These are phyloP conservation scores for Dioszegia hungarica DNA, from an alignment of 768 basidiomycete genomes.

Conservation along the genomic window DNA sequence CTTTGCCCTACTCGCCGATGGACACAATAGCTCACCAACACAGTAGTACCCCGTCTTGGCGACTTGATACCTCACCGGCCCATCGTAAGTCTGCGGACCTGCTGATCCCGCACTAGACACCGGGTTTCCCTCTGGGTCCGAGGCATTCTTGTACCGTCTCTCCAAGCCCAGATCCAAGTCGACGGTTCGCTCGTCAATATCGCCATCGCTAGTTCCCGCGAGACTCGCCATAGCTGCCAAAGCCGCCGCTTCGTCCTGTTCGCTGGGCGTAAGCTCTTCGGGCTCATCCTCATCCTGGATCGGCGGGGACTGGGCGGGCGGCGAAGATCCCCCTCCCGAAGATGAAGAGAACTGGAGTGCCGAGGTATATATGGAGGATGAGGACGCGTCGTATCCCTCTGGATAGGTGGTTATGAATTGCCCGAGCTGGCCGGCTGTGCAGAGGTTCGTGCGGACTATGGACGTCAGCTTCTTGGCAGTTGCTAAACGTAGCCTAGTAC, in stretches of 20 bases:
- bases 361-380: slow-evolving; percentile 84
- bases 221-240: too few relatives aligned
- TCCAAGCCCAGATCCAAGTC: too few relatives aligned
- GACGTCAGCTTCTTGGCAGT: slow-evolving; percentile 16
- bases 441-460: slow-evolving; percentile 68
- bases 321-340: slow-evolving; percentile 6
- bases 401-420: slow-evolving; percentile 81
- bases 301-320: neutral
- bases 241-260: too few relatives aligned
- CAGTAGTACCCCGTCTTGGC: slow-evolving; percentile 91
- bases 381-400: slow-evolving; percentile 57
- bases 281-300: neutral
- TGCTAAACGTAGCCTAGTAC: neutral
- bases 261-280: too few relatives aligned
- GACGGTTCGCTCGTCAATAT: too few relatives aligned
- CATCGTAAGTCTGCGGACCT: slow-evolving; percentile 53
- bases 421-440: slow-evolving; percentile 67
- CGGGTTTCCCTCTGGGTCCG: too few relatives aligned
- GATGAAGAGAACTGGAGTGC: slow-evolving; percentile 59
- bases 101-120: too few relatives aligned
- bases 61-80: slow-evolving; percentile 77
- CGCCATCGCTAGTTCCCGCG: too few relatives aligned
- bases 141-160: too few relatives aligned
- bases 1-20: neutral
- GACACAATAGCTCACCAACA: slow-evolving; percentile 60